These are phyloP conservation scores for Nemania serpens DNA, from an alignment of 2,329 filamentous ascomycete genomes.

Conservation along the genomic window DNA sequence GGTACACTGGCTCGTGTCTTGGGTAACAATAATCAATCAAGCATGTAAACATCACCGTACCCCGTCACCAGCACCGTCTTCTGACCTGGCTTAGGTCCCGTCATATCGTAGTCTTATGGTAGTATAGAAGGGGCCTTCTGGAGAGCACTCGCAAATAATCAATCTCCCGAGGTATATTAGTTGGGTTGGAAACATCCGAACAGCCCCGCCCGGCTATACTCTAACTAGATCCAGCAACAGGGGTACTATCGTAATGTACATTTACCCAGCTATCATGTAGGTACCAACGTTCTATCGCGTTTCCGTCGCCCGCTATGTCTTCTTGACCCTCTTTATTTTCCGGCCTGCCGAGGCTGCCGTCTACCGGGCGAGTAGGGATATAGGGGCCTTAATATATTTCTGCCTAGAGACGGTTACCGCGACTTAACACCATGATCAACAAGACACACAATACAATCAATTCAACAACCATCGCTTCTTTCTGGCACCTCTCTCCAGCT, in stretches of 20 bases:
- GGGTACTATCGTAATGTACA: no score
- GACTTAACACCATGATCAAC: slow-evolving; percentile 7
- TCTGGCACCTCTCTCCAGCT: slow-evolving; percentile 6
- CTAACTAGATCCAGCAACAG: no score
- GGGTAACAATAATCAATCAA: neutral
- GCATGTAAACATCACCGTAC: slow-evolving; percentile 12
- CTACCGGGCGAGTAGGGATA: neutral
- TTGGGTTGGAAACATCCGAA: no score
- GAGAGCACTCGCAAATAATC: neutral
- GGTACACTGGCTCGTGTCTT: neutral
- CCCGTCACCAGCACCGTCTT: slow-evolving; percentile 35
- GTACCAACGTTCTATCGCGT: no score
- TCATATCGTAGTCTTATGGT: slow-evolving; percentile 7
- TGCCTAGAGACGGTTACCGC: slow-evolving; percentile 6
- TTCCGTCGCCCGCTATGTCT: no score
- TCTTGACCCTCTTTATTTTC: slow-evolving; percentile 2
- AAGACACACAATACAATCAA: slow-evolving; percentile 10
- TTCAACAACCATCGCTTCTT: slow-evolving; percentile 7
- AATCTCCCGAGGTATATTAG: neutral
- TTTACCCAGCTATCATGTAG: no score
- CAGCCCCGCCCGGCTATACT: no score
- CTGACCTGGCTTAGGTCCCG: slow-evolving; percentile 26
- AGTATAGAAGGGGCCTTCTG: neutral
- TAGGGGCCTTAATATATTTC: neutral
- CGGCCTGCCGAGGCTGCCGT: neutral